Evolutionary conservation across 2,329 filamentous ascomycete species (phyloP).

Genomic region (Fusarium pininemorale): DNA sequence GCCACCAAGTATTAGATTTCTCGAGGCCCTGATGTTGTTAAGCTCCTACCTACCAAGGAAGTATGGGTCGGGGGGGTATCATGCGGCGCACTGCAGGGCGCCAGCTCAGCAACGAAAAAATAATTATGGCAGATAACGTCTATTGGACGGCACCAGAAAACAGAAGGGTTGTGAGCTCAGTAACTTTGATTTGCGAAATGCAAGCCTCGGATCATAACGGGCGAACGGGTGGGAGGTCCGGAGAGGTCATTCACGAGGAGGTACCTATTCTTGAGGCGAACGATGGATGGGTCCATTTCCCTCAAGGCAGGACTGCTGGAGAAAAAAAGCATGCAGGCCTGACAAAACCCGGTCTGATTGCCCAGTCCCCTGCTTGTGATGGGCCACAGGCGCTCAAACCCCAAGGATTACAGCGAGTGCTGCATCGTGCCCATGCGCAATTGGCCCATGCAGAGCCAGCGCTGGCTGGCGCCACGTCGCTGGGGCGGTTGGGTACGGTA

Average conservation of each 20-base stretch:
- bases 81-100: conserved; percentile 37
- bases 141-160: conserved; percentile 30
- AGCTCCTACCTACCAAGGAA: conserved; percentile 32
- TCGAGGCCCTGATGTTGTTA: conserved; percentile 32
- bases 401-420: conserved; percentile 30
- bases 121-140: conserved; percentile 18
- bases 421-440: conserved; percentile 44
- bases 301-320: conserved; percentile 9
- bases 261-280: conserved; percentile 28
- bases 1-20: conserved; percentile 40
- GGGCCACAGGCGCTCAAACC: conserved; percentile 34
- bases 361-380: conserved; percentile 40
- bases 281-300: conserved; percentile 32
- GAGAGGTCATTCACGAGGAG: conserved; percentile 44
- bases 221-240: conserved; percentile 46
- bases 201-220: conserved; percentile 45
- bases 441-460: conserved; percentile 42
- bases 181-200: conserved; percentile 43
- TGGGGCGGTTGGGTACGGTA: conserved; percentile 12
- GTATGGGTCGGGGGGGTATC: conserved; percentile 37
- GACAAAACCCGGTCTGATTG: conserved; percentile 25
- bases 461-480: conserved; percentile 45
- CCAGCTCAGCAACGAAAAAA: conserved; percentile 30
- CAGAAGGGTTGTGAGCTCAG: conserved; percentile 33
- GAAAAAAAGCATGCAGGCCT: conserved; percentile 40